phyloP scores from a whole-genome alignment of 768 basidiomycete genomes.

The Tulasnella sp. region DNA sequence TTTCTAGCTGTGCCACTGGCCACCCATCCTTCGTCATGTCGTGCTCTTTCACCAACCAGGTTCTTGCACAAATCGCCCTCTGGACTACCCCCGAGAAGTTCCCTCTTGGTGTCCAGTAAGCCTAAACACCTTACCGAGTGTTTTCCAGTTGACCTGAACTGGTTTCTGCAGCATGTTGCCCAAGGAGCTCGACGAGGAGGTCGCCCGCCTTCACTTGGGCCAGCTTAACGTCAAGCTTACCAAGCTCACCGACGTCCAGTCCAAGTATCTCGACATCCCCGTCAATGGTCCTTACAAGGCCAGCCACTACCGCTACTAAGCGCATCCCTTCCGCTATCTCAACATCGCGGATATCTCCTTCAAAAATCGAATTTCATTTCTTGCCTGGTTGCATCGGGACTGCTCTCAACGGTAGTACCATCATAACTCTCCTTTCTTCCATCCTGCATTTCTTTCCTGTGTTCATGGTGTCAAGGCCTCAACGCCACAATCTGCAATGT shows the following conservation, averaged over 20 bases:
- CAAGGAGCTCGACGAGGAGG: conserved; percentile 98
- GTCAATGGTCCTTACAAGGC: conserved; percentile 75
- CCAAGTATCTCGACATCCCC: conserved; percentile 88
- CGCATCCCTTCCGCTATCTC: conserved; percentile 21
- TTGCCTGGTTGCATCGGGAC: not conserved
- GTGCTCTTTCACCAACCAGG: conserved; percentile 98
- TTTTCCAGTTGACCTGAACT: not conserved
- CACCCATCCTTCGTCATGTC: conserved; percentile 99
- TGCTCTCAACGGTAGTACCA: conserved; percentile 5
- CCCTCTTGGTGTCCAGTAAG: conserved; percentile 84
- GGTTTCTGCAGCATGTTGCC: conserved; percentile 64
- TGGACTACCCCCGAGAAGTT: conserved; percentile 92
- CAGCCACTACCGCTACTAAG: conserved; percentile 61
- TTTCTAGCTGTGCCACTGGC: conserved; percentile 81
- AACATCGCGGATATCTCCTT: not conserved
- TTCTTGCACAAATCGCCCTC: conserved; percentile 95
- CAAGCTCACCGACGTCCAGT: conserved; percentile 63
- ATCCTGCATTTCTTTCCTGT: conserved; percentile 16
- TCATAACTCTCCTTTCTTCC: not conserved
- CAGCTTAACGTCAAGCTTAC: conserved; percentile 95
- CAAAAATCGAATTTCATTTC: not conserved
- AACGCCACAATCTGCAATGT: conserved; percentile 22
- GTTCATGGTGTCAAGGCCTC: conserved; percentile 21
- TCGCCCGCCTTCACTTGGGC: conserved; percentile 90
- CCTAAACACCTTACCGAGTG: not conserved